Conservation (phyloP, 176 grass and related monocot species). For the Cenchrus purpureus region DNA sequence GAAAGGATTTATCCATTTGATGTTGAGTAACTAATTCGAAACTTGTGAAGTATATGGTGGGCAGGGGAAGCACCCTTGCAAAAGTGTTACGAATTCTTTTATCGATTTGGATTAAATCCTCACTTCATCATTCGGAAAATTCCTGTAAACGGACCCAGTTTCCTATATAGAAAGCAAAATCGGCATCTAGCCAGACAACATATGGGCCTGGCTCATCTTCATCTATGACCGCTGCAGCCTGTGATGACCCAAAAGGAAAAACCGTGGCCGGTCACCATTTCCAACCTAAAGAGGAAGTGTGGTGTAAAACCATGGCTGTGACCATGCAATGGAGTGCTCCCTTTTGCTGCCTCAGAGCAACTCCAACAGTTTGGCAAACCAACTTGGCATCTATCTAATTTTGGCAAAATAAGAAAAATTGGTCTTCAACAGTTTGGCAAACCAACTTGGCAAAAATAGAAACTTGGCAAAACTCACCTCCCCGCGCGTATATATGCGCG, state of each 20-base stretch:
- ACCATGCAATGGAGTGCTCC: neutral
- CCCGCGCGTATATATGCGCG: too few relatives aligned
- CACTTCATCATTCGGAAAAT: neutral
- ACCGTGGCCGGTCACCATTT: neutral
- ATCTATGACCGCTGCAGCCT: neutral
- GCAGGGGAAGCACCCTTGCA: too few relatives aligned
- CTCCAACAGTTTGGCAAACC: too few relatives aligned
- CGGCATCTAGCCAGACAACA: neutral
- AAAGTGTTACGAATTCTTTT: neutral
- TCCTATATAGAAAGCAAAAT: neutral
- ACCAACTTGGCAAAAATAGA: too few relatives aligned
- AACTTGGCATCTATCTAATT: too few relatives aligned
- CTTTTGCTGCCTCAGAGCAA: neutral
- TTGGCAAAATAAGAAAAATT: too few relatives aligned
- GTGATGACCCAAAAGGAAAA: neutral
- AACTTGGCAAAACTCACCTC: too few relatives aligned
- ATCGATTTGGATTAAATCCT: neutral
- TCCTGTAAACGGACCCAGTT: neutral
- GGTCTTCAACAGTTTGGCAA: too few relatives aligned
- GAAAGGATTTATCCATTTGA: too few relatives aligned
- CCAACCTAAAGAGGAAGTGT: neutral
- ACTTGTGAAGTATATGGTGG: too few relatives aligned
- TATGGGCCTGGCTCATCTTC: neutral
- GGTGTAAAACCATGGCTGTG: neutral
- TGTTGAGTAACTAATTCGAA: too few relatives aligned